A percentile compares a stretch with the other conserved stretches of the same genome.
Evolutionary conservation across 441 rosid species (phyloP).

Genomic region (Pelargonium cotyledonis): DNA sequence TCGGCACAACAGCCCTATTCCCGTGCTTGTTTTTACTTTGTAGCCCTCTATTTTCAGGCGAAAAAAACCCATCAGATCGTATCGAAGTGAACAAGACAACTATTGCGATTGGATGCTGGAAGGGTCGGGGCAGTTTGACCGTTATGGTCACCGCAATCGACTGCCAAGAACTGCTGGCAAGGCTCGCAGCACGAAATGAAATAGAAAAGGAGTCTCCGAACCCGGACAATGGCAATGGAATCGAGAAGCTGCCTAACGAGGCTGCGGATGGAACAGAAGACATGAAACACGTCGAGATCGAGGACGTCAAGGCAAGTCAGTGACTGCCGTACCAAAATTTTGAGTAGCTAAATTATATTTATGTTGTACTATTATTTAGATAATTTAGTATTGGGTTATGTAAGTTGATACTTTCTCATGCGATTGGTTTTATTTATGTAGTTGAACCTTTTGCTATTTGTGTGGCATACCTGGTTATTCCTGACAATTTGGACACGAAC

Average conservation of each 20-base stretch:
- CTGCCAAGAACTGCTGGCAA: constrained; percentile 76
- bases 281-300: not conserved
- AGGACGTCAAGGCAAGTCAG: not conserved
- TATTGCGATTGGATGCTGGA: constrained; percentile 92
- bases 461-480: too few species aligned
- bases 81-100: constrained; percentile 40
- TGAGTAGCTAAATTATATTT: not conserved
- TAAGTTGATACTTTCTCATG: too few species aligned
- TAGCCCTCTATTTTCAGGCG: constrained; percentile 31
- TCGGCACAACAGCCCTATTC: not conserved
- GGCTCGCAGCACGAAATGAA: constrained; percentile 41
- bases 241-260: not conserved
- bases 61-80: constrained; percentile 24
- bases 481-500: too few species aligned
- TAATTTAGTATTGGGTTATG: too few species aligned
- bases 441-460: too few species aligned
- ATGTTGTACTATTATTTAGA: too few species aligned
- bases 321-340: not conserved
- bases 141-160: constrained; percentile 86
- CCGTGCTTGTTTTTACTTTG: not conserved
- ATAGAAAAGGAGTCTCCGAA: constrained; percentile 15
- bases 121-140: constrained; percentile 64
- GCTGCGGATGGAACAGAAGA: not conserved
- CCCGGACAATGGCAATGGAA: constrained; percentile 2
- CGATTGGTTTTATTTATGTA: too few species aligned